Base-by-base conservation (phyloP, 1,284 basidiomycete species). In the Fomitopsis pinicola region DNA sequence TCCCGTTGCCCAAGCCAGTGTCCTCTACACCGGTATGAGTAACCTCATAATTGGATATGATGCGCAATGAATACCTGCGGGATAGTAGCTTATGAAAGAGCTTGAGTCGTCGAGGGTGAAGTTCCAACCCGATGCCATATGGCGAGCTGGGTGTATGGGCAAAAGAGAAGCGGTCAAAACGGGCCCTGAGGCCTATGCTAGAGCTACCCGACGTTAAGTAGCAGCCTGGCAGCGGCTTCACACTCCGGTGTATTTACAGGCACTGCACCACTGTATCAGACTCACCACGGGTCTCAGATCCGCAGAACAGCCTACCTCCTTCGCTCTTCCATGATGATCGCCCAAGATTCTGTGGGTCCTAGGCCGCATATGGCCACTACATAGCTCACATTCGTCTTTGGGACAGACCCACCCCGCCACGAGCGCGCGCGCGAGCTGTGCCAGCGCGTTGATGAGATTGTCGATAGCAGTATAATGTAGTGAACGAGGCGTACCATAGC, bases 31-130 rank as follows among this genome's bases (percentile, higher is more conserved):
- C 28, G 33, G 52, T n/a, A 36, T n/a, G 33, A 56, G 35, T 12
- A 8, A n/a, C 7, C 17, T 40, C 52, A 42, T 59, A 38, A 15
- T 15, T 2, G 19, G 53, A 28, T 12, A 5, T 53, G 50, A 48
- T 36, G 44, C 10, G 42, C n/a, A 22, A n/a, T 19, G 17, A 14
- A 62, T 17, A 70, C 69, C 68, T 44, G 67, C 64, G 12, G 67
- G 70, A 30, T 28, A 19, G 48, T 68, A 68, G n/a, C 55, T 60
- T 28, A 70, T 63, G 54, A 65, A 52, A 4, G 69, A 65, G 35
- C 67, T 69, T 1, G 69, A 67, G 57, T 71, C 69, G 46, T 71
- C 69, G 35, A 71, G 60, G 19, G 65, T 67, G 42, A 68, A 63
- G 33, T 67, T 70, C 65, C 65, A 69, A 3, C 26, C 42, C 17